Conservation (phyloP, 2,329 filamentous ascomycete genomes). For the Venturia aucupariae region DNA sequence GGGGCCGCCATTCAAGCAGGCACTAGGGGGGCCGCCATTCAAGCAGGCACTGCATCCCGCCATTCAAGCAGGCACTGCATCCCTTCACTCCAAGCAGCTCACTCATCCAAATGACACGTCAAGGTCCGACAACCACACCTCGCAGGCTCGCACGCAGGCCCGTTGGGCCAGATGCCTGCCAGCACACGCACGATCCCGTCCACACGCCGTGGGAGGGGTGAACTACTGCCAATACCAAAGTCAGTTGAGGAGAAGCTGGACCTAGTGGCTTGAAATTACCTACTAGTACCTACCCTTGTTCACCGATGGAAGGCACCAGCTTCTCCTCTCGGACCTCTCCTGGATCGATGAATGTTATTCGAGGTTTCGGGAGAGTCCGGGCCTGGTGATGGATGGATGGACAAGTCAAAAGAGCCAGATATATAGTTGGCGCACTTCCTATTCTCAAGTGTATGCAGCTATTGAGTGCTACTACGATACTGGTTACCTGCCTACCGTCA, state of each 20-base stretch:
- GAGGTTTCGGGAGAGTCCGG: background rate
- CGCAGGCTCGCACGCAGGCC: background rate
- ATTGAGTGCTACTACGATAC: background rate
- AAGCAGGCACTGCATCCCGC: background rate
- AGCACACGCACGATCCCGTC: background rate
- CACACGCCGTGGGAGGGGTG: background rate
- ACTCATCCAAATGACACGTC: conserved; percentile 2
- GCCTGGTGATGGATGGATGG: background rate
- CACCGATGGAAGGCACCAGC: background rate
- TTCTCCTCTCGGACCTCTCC: background rate
- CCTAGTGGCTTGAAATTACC: background rate
- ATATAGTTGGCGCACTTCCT: background rate
- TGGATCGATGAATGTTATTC: background rate
- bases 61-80: background rate
- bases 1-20: background rate
- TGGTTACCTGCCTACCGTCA: background rate
- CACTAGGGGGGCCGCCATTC: too few species aligned
- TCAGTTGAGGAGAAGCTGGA: background rate
- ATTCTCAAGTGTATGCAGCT: background rate
- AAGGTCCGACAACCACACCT: background rate
- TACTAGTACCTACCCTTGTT: background rate
- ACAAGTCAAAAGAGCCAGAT: background rate
- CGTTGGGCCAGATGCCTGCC: conserved; percentile 4
- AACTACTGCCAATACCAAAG: background rate
- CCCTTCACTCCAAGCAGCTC: background rate